phyloP scores from a whole-genome alignment of 805 yeast species.

The Kluyveromyces siamensis region DNA sequence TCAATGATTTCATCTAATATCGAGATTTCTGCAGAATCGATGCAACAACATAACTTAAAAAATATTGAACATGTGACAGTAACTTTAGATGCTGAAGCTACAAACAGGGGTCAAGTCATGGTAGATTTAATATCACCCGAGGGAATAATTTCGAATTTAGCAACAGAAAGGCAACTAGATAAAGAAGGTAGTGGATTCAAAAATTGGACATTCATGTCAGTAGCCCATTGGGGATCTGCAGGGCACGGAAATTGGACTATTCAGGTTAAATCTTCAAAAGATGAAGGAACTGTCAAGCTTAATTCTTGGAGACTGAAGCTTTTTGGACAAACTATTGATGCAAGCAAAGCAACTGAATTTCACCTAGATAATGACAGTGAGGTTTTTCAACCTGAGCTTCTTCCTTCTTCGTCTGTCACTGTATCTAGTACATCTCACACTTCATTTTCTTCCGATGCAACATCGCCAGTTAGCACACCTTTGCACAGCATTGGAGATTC shows the following conservation, averaged over 20 bases:
- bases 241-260: conserved; percentile 80
- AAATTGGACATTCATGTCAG: conserved; percentile 91
- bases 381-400: conserved; percentile 14
- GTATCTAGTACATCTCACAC: conserved; percentile 4
- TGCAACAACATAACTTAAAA: conserved; percentile 52
- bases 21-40: conserved; percentile 38
- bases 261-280: conserved; percentile 43
- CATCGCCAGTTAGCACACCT: conserved; percentile 1
- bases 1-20: conserved; percentile 31
- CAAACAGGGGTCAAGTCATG: conserved; percentile 59
- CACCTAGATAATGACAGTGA: conserved; percentile 33
- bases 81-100: conserved; percentile 58
- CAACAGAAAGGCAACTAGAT: conserved; percentile 58
- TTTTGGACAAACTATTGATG: conserved; percentile 73
- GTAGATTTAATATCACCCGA: conserved; percentile 63
- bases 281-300: conserved; percentile 34
- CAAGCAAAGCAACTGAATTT: conserved; percentile 48
- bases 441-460: background rate
- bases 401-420: conserved; percentile 2
- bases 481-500: background rate
- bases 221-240: conserved; percentile 98
- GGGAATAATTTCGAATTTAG: conserved; percentile 68
- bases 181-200: conserved; percentile 46
- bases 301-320: conserved; percentile 67
- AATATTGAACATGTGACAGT: conserved; percentile 81